A percentile compares a stretch with the other conserved stretches of the same genome.
These are phyloP conservation scores for Chrysoporthe puriensis DNA, from an alignment of 2,329 filamentous ascomycete species.

Conservation along the genomic window DNA sequence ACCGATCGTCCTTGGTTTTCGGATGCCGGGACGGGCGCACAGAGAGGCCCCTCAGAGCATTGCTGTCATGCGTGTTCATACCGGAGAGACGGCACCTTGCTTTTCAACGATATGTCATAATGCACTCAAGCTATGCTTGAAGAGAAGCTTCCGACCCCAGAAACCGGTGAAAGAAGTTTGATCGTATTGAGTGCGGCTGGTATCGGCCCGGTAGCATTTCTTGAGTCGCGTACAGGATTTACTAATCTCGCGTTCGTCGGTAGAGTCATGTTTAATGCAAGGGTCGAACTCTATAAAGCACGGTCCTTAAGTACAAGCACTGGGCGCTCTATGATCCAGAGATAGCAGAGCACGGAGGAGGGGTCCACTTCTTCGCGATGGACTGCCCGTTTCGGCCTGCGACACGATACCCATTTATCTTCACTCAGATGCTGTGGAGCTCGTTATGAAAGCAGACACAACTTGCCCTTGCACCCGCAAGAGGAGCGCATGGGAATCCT, in stretches of 20 bases:
- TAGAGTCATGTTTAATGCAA: background rate
- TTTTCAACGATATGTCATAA: background rate
- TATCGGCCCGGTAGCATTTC: background rate
- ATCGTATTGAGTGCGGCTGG: too few species aligned
- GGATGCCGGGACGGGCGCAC: too few species aligned
- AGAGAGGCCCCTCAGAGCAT: too few species aligned
- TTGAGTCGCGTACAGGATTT: background rate
- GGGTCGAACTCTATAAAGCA: background rate
- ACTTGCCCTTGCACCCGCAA: background rate
- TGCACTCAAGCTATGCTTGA: background rate
- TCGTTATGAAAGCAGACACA: background rate
- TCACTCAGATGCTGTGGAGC: background rate
- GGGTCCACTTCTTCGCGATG: background rate
- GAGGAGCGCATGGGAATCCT: background rate
- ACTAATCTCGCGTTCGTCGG: background rate
- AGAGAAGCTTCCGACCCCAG: background rate
- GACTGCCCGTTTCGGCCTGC: background rate
- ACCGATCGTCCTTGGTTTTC: too few species aligned
- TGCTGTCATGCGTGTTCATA: background rate
- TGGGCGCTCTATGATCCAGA: background rate
- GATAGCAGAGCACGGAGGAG: background rate
- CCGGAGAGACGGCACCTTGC: background rate
- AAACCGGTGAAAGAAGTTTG: background rate
- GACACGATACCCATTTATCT: background rate
- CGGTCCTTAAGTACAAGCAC: background rate